These are phyloP conservation scores for Berberis thunbergii DNA, from an alignment of 164 flowering plant genomes.

Conservation along the genomic window DNA sequence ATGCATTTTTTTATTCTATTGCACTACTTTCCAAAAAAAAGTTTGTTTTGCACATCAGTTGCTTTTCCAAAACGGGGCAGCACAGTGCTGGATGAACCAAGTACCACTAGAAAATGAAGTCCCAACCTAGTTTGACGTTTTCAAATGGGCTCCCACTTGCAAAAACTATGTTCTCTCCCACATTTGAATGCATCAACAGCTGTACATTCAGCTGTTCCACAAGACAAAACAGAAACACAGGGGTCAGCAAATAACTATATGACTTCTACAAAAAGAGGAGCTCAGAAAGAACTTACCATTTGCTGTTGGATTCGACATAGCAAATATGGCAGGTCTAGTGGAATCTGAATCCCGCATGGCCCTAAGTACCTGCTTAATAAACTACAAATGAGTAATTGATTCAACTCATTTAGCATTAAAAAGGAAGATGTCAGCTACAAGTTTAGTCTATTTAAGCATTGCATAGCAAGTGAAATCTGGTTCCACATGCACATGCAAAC, in stretches of 20 bases:
- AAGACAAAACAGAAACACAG: neutral
- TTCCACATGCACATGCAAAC: no score
- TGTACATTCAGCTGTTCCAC: conserved; percentile 86
- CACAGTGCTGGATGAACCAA: neutral
- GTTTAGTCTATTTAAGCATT: no score
- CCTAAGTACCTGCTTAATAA: conserved; percentile 62
- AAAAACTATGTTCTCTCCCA: conserved; percentile 85
- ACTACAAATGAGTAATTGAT: no score
- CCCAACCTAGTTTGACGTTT: conserved; percentile 68
- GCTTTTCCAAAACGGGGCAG: neutral
- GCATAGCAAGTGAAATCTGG: no score
- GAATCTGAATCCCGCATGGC: conserved; percentile 92
- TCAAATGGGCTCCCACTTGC: conserved; percentile 98
- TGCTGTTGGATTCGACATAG: conserved; percentile 97
- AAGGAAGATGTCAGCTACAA: no score
- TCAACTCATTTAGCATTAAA: no score
- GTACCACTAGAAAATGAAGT: neutral
- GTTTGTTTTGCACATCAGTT: neutral
- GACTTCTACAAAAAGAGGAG: conserved; percentile 5
- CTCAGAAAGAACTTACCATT: conserved; percentile 53
- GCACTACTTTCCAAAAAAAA: neutral
- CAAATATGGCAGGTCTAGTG: conserved; percentile 86
- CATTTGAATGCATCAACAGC: conserved; percentile 89
- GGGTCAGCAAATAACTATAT: neutral
- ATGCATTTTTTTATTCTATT: neutral